Evolutionary conservation across 148 eudicot species (phyloP).

Genomic region (Hydrangea macrophylla): DNA sequence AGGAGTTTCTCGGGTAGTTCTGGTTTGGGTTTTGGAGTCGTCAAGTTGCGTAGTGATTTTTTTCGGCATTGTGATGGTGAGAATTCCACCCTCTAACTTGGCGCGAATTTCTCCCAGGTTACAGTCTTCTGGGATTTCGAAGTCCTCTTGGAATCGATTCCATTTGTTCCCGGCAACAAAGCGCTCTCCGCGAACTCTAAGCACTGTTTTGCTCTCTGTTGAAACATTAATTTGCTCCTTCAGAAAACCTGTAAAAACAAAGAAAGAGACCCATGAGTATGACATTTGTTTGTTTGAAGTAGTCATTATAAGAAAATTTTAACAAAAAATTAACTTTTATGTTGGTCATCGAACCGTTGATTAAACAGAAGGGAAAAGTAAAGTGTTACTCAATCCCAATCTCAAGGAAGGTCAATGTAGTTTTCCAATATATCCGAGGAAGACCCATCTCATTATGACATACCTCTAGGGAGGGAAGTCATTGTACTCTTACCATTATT

Average conservation of each 20-base stretch:
- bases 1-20: background rate
- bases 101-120: conserved; percentile 46
- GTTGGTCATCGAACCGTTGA: no score
- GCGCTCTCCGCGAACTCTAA: conserved; percentile 62
- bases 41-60: background rate
- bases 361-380: no score
- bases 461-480: no score
- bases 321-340: no score
- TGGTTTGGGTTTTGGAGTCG: conserved; percentile 5
- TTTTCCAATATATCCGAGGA: no score
- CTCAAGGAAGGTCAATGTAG: no score
- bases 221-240: conserved; percentile 57
- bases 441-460: no score
- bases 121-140: conserved; percentile 41
- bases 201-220: conserved; percentile 40
- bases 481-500: no score
- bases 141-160: conserved; percentile 57
- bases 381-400: no score
- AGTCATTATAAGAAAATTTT: no score
- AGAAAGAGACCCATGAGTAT: no score
- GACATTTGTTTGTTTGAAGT: no score
- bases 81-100: conserved; percentile 49
- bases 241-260: conserved; percentile 39
- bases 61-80: conserved; percentile 53
- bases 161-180: conserved; percentile 36